phyloP scores from a whole-genome alignment of 164 flowering plant genomes.

The Nymphaea colorata region DNA sequence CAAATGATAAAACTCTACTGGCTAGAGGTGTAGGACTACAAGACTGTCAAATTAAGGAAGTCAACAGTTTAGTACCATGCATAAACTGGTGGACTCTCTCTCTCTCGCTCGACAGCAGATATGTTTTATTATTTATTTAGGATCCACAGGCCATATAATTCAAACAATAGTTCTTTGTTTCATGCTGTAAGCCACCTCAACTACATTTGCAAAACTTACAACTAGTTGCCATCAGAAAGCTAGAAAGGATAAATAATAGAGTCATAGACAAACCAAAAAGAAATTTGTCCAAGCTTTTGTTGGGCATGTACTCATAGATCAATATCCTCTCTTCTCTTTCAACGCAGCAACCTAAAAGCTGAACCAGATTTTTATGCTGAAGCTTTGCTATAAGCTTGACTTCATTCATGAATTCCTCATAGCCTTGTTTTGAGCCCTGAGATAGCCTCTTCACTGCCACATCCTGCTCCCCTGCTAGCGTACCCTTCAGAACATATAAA shows the following conservation, averaged over 20 bases:
- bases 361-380: conserved; percentile 68
- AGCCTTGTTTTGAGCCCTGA: conserved; percentile 56
- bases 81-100: not conserved
- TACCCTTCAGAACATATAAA: conserved; percentile 25
- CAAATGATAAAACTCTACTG: not conserved
- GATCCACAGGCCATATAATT: no score
- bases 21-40: not conserved
- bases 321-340: conserved; percentile 59
- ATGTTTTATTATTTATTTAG: not conserved
- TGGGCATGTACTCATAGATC: conserved; percentile 71
- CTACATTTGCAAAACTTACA: no score
- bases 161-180: no score
- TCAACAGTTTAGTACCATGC: no score
- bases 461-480: conserved; percentile 33
- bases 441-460: conserved; percentile 78
- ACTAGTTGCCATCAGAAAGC: not conserved
- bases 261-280: conserved; percentile 28
- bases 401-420: conserved; percentile 65
- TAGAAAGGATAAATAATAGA: not conserved
- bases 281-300: conserved; percentile 56
- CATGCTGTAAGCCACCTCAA: no score
- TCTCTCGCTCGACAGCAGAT: not conserved
- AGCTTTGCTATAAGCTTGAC: conserved; percentile 49
- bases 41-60: not conserved
- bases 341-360: conserved; percentile 55